Conservation (phyloP, 257 asterid genomes). For the Jaltomata sinuosa region DNA sequence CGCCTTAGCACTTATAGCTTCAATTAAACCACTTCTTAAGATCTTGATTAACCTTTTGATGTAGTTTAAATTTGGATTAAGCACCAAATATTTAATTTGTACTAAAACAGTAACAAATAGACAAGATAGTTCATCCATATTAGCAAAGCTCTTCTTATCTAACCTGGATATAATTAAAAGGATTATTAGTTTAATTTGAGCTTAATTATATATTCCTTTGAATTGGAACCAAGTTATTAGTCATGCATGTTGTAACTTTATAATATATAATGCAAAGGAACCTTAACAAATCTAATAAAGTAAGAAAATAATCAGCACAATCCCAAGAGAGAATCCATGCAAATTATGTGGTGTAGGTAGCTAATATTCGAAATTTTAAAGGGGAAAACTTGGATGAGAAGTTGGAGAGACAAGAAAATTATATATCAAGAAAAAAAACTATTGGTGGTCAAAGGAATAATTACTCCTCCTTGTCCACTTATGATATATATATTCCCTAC, state of each 20-base stretch:
- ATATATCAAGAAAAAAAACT: neutral
- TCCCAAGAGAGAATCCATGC: neutral
- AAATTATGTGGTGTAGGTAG: neutral
- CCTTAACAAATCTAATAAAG: neutral
- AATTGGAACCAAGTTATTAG: neutral
- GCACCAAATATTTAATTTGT: neutral
- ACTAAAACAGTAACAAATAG: neutral
- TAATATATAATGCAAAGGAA: neutral
- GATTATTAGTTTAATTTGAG: neutral
- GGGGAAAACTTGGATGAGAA: slow-evolving; percentile 14
- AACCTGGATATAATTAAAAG: neutral
- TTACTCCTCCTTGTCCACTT: neutral
- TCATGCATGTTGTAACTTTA: neutral
- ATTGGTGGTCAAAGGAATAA: slow-evolving; percentile 25
- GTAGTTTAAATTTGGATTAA: neutral
- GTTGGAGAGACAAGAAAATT: neutral
- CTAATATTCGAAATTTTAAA: slow-evolving; percentile 10
- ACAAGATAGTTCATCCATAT: neutral
- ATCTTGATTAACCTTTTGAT: neutral
- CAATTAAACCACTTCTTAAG: neutral
- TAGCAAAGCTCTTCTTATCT: neutral
- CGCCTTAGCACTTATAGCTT: too few relatives aligned
- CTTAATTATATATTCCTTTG: neutral
- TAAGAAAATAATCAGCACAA: neutral
- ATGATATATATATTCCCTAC: slow-evolving; percentile 10